Conservation (phyloP, 805 yeast species). For the Metschnikowia similis region DNA sequence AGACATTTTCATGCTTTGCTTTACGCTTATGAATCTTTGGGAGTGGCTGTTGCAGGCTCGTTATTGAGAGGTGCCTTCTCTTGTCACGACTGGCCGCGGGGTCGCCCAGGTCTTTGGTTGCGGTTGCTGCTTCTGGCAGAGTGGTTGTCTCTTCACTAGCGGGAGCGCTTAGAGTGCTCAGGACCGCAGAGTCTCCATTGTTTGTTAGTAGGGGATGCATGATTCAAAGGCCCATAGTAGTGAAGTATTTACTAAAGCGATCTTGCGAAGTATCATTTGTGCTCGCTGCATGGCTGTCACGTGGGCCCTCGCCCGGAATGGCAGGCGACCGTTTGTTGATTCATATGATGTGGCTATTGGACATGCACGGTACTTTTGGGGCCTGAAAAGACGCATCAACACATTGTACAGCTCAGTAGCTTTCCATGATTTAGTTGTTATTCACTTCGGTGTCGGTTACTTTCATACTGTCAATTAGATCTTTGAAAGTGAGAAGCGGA, state of each 20-base stretch:
- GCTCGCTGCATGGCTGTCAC: constrained; percentile 2
- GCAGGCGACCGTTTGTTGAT: not conserved
- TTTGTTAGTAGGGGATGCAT: not conserved
- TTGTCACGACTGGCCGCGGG: constrained; percentile 9
- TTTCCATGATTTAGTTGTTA: not conserved
- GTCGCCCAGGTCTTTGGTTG: not conserved
- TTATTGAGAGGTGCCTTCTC: constrained; percentile 39
- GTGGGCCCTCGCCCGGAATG: not conserved
- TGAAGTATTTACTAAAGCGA: not conserved
- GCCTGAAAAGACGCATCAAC: too few species aligned
- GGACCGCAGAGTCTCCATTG: not conserved
- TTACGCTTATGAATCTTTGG: constrained; percentile 27
- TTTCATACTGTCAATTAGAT: not conserved
- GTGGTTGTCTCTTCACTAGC: not conserved
- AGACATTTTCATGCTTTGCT: constrained; percentile 24
- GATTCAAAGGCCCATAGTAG: not conserved
- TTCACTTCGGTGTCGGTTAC: not conserved
- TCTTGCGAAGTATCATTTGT: constrained; percentile 1
- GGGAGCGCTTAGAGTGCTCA: not conserved
- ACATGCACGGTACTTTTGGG: too few species aligned
- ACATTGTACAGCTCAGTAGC: too few species aligned
- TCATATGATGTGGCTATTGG: not conserved
- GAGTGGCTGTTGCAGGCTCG: constrained; percentile 19
- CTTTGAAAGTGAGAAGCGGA: not conserved
- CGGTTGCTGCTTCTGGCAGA: not conserved